Evolutionary conservation across 768 basidiomycete species (phyloP), one percentile per base, ranked within the genome.

Genomic region (Amanita phalloides): DNA sequence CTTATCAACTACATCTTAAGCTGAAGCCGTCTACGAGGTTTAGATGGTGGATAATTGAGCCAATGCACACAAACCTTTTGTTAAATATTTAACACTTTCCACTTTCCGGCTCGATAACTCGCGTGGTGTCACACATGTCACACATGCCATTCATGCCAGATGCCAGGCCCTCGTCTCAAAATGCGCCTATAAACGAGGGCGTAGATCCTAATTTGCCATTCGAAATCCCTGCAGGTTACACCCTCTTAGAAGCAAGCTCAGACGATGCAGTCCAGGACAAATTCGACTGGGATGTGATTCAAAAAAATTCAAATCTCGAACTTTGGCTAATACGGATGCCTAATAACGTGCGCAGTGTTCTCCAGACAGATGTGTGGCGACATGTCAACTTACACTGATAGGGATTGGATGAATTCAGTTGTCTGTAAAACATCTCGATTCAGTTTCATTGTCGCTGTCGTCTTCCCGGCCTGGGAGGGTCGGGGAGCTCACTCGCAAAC

Each of bases 261-360:
- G 60, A 83, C n/a, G 70, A 79, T 45, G 64, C 74, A 53, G 57
- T 64, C 26, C 65, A 74, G 53, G 70, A 72, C 2, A 42, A 42
- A 10, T 85, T 85, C 57, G 86, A 87, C 57, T 89, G 84, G 84
- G 82, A 84, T 53, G 64, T 68, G 5, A 54, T 90, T 4, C 70
- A 76, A 9, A 59, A 72, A 2, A 64, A 75, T 46, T 72, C 82
- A 25, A 76, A 87, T 53, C 58, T 78, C 8, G 86, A 90, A 57
- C 57, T 90, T 7, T 88, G 85, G 78, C 65, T 87, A 10, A 74
- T 89, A 33, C 76, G 86, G 9, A 75, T 80, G 13, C 86, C 86
- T 21, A 78, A 82, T 10, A 73, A 73, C 36, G 86, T 88, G 60
- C 54, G 83, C 69, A 11, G 20, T 25, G n/a, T 21, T 41, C 17